Conservation (phyloP, 768 basidiomycete species). For the Panaeolus cyanescens region DNA sequence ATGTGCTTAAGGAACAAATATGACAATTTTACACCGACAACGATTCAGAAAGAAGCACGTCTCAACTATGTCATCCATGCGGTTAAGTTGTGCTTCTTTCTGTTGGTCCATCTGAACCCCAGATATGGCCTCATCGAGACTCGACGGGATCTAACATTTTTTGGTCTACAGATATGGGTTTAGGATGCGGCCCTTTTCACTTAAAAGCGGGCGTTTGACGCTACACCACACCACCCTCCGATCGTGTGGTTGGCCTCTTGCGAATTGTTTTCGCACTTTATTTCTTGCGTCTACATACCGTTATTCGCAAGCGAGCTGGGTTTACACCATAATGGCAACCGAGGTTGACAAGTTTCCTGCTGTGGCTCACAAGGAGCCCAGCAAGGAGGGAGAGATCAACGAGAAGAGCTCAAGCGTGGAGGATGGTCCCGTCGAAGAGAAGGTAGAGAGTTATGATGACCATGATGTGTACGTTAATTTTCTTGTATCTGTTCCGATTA, state of each 20-base stretch:
- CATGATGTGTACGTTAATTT: constrained; percentile 37
- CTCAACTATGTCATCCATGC: not conserved
- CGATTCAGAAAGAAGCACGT: not conserved
- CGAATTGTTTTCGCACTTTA: not conserved
- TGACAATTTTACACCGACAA: not conserved
- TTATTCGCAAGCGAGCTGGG: not conserved
- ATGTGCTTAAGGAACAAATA: not conserved
- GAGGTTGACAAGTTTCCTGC: constrained; percentile 7
- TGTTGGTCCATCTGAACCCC: not conserved
- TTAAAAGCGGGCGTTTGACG: not conserved
- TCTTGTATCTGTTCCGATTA: not conserved
- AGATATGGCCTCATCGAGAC: not conserved
- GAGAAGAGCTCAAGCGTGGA: constrained; percentile 29
- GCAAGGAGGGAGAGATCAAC: constrained; percentile 17
- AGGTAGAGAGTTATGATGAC: constrained; percentile 31
- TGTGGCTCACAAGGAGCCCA: constrained; percentile 10
- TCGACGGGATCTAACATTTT: not conserved
- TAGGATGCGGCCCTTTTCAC: not conserved
- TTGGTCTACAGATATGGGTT: not conserved
- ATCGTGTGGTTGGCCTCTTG: not conserved
- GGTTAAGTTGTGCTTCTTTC: not conserved
- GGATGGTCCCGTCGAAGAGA: constrained; percentile 17
- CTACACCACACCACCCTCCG: not conserved
- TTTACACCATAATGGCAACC: constrained; percentile 11
- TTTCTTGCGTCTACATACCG: not conserved